Evolutionary conservation across 1,139 yeast species (phyloP), one percentile per base, ranked within the genome.

Genomic region (Ashbya aceris): DNA sequence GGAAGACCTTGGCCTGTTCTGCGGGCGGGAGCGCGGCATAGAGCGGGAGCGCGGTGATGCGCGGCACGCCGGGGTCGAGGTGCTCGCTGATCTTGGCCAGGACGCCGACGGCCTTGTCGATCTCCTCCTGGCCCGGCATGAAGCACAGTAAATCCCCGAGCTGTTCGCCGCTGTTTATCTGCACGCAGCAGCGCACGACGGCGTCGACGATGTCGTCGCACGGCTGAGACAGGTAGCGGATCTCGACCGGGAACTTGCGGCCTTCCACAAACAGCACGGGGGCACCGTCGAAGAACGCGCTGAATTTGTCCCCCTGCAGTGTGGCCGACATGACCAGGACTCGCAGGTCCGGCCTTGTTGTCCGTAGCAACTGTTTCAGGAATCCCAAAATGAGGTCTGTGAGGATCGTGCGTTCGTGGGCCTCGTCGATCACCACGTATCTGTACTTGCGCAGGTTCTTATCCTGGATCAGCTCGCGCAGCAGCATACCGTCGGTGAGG

Each of bases 111-210:
- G 86, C 82, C 50, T 81, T 83, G 58, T 91, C 98, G 61, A 91
- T 91, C 58, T 91, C 98, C 58, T 91, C 99, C 61, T 93, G 97
- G 50, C 98, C 98, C 0, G 97, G 93, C 43, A 91, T 66, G 56
- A 91, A 91, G 47, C 93, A 93, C 30, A 91, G 65, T 10, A 91
- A 74, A 60, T 93, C 99, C 33, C 99, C 99, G 37, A 76, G 71
- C 20, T 73, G 82, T 59, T 91, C 96, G 2, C 83, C 70, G 52
- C 74, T 69, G 58, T 91, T 89, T 10, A 87, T 69, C 57, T 89
- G 96, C 4, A 84, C 74, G 12, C 86, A 77, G 2, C 91, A 69
- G 50, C 83, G 76, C 6, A 86, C 75, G 60, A 82, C 71, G 2
- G 85, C 74, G 54, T 87, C 96, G 3, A 89, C 89, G 11, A 87